Percentiles rank a stretch among this genome's conserved stretches.
Conservation (phyloP, 2,329 filamentous ascomycete genomes). For the Pezicula carpinea region DNA sequence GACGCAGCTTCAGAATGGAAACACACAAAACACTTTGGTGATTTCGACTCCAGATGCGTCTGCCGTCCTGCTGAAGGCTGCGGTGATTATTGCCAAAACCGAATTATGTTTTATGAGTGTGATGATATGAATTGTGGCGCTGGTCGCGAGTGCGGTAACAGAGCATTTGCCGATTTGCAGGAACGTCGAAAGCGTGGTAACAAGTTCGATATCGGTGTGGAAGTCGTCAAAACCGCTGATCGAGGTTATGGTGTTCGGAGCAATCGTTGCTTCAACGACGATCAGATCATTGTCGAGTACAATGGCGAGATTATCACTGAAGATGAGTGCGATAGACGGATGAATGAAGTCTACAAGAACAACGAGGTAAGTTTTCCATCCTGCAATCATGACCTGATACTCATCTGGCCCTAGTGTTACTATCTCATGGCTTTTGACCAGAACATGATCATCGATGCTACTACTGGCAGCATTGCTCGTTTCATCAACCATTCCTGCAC, state of each 20-base stretch:
- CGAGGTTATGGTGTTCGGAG: slow-evolving; percentile 88
- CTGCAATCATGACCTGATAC: slow-evolving; percentile 8
- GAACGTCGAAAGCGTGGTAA: slow-evolving; percentile 72
- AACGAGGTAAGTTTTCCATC: slow-evolving; percentile 64
- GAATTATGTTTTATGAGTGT: slow-evolving; percentile 97
- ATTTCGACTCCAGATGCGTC: slow-evolving; percentile 72
- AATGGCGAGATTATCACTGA: slow-evolving; percentile 97
- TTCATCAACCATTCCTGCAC: slow-evolving; percentile 98
- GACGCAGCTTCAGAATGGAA: slow-evolving; percentile 79
- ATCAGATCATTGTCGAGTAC: slow-evolving; percentile 98
- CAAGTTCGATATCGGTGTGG: slow-evolving; percentile 87
- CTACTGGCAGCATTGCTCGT: slow-evolving; percentile 88
- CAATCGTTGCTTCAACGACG: slow-evolving; percentile 79
- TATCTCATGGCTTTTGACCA: slow-evolving; percentile 99
- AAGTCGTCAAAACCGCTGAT: slow-evolving; percentile 86
- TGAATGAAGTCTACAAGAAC: slow-evolving; percentile 90
- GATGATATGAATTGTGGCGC: slow-evolving; percentile 84
- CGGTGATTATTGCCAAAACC: slow-evolving; percentile 85
- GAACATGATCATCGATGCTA: slow-evolving; percentile 97
- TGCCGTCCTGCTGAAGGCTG: slow-evolving; percentile 77
- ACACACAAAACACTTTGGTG: slow-evolving; percentile 68
- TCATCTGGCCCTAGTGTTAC: slow-evolving; percentile 62
- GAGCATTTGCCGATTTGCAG: slow-evolving; percentile 77
- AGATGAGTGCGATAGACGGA: slow-evolving; percentile 85
- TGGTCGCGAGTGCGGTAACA: slow-evolving; percentile 77